A percentile compares a stretch with the other conserved stretches of the same genome.
phyloP scores from a whole-genome alignment of 768 basidiomycete species.

The Leccinum sublutescens region DNA sequence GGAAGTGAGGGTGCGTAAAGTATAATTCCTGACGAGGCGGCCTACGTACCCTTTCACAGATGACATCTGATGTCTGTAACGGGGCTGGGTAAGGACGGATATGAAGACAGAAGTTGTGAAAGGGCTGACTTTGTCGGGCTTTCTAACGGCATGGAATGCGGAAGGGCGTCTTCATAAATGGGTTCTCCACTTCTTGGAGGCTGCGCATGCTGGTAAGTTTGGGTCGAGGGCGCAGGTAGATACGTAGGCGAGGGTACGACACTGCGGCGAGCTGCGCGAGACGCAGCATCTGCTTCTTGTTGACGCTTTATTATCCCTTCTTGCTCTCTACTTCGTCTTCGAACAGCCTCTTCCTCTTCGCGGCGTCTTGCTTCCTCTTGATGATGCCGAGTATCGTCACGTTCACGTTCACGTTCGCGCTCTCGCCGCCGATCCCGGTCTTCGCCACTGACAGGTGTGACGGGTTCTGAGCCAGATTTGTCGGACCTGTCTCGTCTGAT shows the following conservation, averaged over 20 bases:
- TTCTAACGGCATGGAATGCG: constrained; percentile 58
- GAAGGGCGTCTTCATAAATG: constrained; percentile 32
- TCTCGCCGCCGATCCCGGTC: constrained; percentile 27
- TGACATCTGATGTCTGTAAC: constrained; percentile 27
- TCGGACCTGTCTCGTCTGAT: constrained; percentile 24
- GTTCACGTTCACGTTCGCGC: constrained; percentile 21
- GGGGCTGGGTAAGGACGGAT: constrained; percentile 33
- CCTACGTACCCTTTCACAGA: constrained; percentile 37
- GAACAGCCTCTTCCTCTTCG: constrained; percentile 47
- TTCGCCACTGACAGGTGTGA: constrained; percentile 28
- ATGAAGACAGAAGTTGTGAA: constrained; percentile 37
- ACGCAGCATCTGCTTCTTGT: constrained; percentile 55
- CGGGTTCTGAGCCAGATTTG: constrained; percentile 24
- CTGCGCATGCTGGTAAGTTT: constrained; percentile 35
- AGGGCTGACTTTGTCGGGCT: constrained; percentile 55
- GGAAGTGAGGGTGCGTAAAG: constrained; percentile 16
- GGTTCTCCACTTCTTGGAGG: constrained; percentile 31
- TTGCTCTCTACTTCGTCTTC: constrained; percentile 50
- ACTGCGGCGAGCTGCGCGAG: constrained; percentile 42
- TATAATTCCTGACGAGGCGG: constrained; percentile 2
- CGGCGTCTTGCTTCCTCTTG: constrained; percentile 45
- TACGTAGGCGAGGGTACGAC: constrained; percentile 28
- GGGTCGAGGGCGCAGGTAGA: constrained; percentile 30
- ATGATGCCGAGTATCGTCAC: constrained; percentile 35
- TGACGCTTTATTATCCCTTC: constrained; percentile 58